Evolutionary conservation across 352 stramenopile species (phyloP), one percentile per base, ranked within the genome.

Genomic region (Halophytophthora polymorphica): DNA sequence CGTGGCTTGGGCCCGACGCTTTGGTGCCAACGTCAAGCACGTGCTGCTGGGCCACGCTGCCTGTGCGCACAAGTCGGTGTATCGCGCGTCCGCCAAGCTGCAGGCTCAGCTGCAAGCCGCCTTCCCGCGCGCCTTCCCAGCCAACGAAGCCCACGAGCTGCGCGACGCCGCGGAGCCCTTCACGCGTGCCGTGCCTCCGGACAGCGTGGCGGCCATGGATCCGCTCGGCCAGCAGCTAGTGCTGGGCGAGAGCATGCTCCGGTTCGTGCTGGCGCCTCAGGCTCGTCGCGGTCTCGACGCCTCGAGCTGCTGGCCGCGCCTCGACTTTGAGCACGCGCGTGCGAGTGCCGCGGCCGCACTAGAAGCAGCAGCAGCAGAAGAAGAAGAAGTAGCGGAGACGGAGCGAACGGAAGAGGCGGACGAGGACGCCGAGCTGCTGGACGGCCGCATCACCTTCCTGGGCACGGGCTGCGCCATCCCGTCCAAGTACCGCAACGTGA

Each of bases 401-500:
- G 15, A 13, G 10, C 47, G 29, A 6, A 18, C 40, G 17, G 51
- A 55, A 17, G 44, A 49, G 2, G 6, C 23, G 15, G 53, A 71
- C 22, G 45, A 55, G 4, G 55, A 73, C 19, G 25, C 25, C 25
- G 8, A 31, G 25, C 39, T 69, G 25, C 46, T 75, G 13, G 47
- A 71, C n/a, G 77, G 77, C 3, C 65, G 71, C 0, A 77, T 99
- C 51, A 95, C 92, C 12, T 99, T 99, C 55, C 81, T 98, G 1
- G 97, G 97, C 19, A 99, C 97, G 0, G 96, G 96, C 0, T 98
- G 91, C 19, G 97, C 97, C 22, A 90, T 99, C 22, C 97, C 97
- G 33, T 98, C 94, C 55, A 99, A 99, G 70, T 98, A 98, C 64
- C 88, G 97, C 50, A 99, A 99, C 73, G 96, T 99, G 31, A 98